Evolutionary conservation across 768 basidiomycete species (phyloP), one percentile per base, ranked within the genome.

Genomic region (Leccinum aurantiacum): DNA sequence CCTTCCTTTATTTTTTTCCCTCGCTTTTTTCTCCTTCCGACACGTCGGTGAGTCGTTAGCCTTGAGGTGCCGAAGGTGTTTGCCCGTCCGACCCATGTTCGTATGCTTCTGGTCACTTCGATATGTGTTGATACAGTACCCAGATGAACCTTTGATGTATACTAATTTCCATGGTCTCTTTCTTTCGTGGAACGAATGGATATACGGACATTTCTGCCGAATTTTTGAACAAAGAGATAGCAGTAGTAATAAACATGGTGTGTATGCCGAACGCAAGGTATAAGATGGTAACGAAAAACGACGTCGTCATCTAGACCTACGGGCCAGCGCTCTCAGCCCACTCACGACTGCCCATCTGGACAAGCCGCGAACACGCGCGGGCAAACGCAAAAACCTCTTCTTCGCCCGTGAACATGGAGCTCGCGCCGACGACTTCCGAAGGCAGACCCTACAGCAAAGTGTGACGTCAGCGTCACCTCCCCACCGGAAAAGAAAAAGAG

Each of bases 321-420:
- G 19, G 64, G 22, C 75, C 78, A 15, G 79, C 70, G 38, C 72
- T 77, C 70, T 84, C 82, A 3, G 82, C 82, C 93, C 93, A 96
- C 65, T 95, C 90, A 65, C 81, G 88, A 70, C 91, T 94, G 15
- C 94, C 93, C 92, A 93, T 93, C 72, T 93, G 85, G 49, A 92
- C 89, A 17, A 93, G 77, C 48, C 93, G 81, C 24, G 90, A 93
- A 69, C 91, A 93, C 19, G 95, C 95, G 37, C 97, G 84, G 11
- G 94, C 95, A 73, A 98, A 99, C 0, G 97, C 97, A 71, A 99
- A 99, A 0, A 98, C 72, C 74, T 98, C 97, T 73, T 98, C 97
- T 68, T 98, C 95, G 4, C 96, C 95, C 0, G 89, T 89, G 71
- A 98, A 98, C 78, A 99, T 90, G 47, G 93, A 89, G 62, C 90